These are phyloP conservation scores for Cladobotryum protrusum DNA, from an alignment of 2,329 filamentous ascomycete species.

Conservation along the genomic window DNA sequence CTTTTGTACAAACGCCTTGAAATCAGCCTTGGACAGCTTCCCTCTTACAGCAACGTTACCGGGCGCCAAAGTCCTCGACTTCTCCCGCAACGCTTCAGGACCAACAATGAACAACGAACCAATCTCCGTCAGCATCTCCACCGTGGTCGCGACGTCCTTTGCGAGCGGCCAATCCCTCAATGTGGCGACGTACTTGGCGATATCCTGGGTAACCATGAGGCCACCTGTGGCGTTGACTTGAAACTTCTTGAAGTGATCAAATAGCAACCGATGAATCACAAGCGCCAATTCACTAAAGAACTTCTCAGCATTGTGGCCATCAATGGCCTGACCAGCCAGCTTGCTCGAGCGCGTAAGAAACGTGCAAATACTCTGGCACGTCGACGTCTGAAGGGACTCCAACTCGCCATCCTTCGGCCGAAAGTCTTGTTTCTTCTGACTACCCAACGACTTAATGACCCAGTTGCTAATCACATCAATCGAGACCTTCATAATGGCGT, in stretches of 20 bases:
- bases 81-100: constrained; percentile 67
- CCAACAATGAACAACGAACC: constrained; percentile 94
- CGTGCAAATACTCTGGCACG: constrained; percentile 72
- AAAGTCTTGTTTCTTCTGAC: constrained; percentile 86
- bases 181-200: constrained; percentile 84
- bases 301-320: constrained; percentile 74
- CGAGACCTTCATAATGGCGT: constrained; percentile 50
- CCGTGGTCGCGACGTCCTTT: constrained; percentile 59
- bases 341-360: constrained; percentile 68
- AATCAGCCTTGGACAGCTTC: constrained; percentile 59
- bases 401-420: constrained; percentile 75
- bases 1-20: constrained; percentile 77
- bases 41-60: constrained; percentile 39
- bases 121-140: constrained; percentile 88
- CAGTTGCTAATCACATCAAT: constrained; percentile 68
- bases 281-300: constrained; percentile 81
- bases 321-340: constrained; percentile 61
- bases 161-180: constrained; percentile 75
- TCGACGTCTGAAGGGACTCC: constrained; percentile 77
- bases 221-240: constrained; percentile 88
- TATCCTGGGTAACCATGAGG: constrained; percentile 92
- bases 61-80: constrained; percentile 53
- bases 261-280: constrained; percentile 68
- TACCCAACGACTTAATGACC: constrained; percentile 63
- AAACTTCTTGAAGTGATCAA: constrained; percentile 94